Percentiles rank a stretch among this genome's conserved stretches.
Evolutionary conservation across 305 asterid species (phyloP).

Genomic region (Plantago coronopus): DNA sequence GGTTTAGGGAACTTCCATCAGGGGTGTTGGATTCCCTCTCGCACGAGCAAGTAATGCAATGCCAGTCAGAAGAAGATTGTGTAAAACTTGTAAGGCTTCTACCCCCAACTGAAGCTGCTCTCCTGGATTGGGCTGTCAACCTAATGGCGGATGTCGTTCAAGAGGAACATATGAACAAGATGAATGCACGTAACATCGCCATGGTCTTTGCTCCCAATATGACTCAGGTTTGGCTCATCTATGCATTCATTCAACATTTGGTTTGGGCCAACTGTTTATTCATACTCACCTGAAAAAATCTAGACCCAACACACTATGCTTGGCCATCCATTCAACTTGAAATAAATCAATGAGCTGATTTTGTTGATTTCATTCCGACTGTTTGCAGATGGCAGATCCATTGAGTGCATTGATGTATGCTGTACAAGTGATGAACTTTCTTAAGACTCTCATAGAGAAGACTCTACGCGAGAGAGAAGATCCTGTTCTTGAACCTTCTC

Average conservation of each 20-base stretch:
- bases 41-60: constrained; percentile 85
- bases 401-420: constrained; percentile 95
- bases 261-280: not conserved
- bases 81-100: constrained; percentile 66
- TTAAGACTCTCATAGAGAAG: constrained; percentile 81
- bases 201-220: constrained; percentile 99
- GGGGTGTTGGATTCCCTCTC: constrained; percentile 87
- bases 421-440: constrained; percentile 96
- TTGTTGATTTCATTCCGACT: not conserved
- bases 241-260: too few relatives aligned
- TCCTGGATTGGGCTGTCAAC: constrained; percentile 87
- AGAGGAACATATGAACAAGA: constrained; percentile 78
- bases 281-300: not conserved
- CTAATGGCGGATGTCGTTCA: constrained; percentile 94
- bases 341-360: not conserved
- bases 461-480: constrained; percentile 65
- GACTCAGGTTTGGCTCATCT: constrained; percentile 80
- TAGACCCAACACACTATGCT: not conserved
- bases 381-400: constrained; percentile 88
- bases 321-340: not conserved
- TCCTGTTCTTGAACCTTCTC: constrained; percentile 39
- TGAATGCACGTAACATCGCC: constrained; percentile 89
- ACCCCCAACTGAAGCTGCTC: constrained; percentile 76
- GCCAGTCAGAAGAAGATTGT: constrained; percentile 83
- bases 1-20: constrained; percentile 95